Base-by-base conservation (phyloP, 768 basidiomycete genomes). In the Phallus indusiatus region DNA sequence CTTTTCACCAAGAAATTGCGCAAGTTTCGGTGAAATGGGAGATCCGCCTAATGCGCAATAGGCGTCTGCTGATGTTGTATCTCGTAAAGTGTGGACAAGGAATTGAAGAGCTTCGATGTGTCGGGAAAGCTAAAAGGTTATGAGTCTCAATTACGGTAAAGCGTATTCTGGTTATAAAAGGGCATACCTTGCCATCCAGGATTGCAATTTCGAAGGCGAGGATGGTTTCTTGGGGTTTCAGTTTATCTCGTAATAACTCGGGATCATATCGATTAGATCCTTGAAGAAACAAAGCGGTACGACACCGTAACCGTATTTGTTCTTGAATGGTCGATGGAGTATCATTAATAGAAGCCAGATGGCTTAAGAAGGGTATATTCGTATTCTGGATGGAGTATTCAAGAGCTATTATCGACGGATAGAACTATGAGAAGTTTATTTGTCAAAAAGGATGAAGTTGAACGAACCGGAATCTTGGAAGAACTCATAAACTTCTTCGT, bases 1-100 rank as follows among this genome's bases (percentile, higher is more conserved):
- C 18, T 75, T 80, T 66, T 76, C 78, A 21, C 78, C 82, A 42
- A 84, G 74, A 0, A 72, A 56, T 36, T 76, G 74, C 0, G 83
- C 84, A 0, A 78, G 71, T 62, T 80, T 84, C 1, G 77, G 72
- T 0, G 86, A 78, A 4, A 96, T 73, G 21, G 95, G 79, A 20
- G 82, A 80, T 5, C 94, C 91, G 17, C 84, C 85, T 34, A 87
- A 81, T 1, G 86, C 80, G 65, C 94, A 95, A 70, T 94, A 96
- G 5, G 84, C 79, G 67, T 95, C 91, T 0, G 93, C 90, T 1
- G 90, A 88, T 0, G 80, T 73, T 0, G 81, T 75, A 67, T 97
- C 94, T 54, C 79, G 78, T 10, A 96, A 72, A 37, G 81, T 78
- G 60, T 82, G 77, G 7, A 86, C 86, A 7, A 97, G 81, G 1